Evolutionary conservation across 1,139 yeast genomes (phyloP).

Genomic region (Candida mesenterica): DNA sequence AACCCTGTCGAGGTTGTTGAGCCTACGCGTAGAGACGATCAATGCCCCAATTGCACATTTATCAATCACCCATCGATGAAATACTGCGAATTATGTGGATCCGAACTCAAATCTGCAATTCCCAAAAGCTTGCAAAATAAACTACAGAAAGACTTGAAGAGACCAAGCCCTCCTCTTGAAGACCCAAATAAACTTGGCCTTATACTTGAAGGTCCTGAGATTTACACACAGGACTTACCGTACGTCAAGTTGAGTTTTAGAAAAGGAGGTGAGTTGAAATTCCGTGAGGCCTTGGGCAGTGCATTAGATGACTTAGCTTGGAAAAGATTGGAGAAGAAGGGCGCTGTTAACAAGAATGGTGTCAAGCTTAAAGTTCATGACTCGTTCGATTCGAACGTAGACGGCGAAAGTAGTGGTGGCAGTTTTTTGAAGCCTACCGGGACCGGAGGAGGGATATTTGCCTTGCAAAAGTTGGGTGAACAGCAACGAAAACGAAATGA

Average conservation of each 20-base stretch:
- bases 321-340: conserved; percentile 36
- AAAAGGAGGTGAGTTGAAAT: conserved; percentile 54
- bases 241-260: conserved; percentile 62
- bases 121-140: conserved; percentile 15
- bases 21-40: conserved; percentile 38
- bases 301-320: conserved; percentile 48
- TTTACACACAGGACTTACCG: conserved; percentile 31
- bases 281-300: conserved; percentile 40
- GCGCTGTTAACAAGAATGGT: conserved; percentile 43
- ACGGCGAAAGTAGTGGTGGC: no score
- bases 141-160: conserved; percentile 5
- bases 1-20: not conserved
- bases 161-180: conserved; percentile 1
- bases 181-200: conserved; percentile 18
- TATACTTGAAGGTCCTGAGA: conserved; percentile 30
- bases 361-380: conserved; percentile 21
- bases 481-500: conserved; percentile 60
- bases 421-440: conserved; percentile 5
- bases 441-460: conserved; percentile 62
- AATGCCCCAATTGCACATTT: conserved; percentile 83
- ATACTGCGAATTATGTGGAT: conserved; percentile 86
- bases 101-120: conserved; percentile 38
- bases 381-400: conserved; percentile 7
- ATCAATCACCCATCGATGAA: conserved; percentile 76
- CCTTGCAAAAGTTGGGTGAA: conserved; percentile 62